Evolutionary conservation across 345 rosid genomes (phyloP).

Genomic region (Erucastrum elatum): DNA sequence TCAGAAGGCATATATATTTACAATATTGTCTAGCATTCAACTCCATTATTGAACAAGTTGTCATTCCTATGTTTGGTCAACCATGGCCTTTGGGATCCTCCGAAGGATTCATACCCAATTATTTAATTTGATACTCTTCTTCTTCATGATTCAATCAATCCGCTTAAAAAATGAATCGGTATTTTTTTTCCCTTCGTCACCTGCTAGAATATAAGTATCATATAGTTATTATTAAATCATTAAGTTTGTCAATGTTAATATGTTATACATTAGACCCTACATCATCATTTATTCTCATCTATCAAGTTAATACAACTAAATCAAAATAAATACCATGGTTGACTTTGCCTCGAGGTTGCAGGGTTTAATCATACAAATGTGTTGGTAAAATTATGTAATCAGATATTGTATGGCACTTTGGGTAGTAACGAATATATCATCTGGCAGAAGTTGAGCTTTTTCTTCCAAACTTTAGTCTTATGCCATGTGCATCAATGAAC

Average conservation of each 20-base stretch:
- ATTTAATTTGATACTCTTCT: constrained; percentile 30
- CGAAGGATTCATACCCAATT: constrained; percentile 34
- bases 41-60: constrained; percentile 38
- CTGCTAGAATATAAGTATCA: constrained; percentile 27
- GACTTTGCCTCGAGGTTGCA: no score
- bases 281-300: not conserved
- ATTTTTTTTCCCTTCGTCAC: constrained; percentile 5
- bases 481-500: no score
- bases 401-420: not conserved
- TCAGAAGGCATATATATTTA: not conserved
- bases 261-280: constrained; percentile 20
- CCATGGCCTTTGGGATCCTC: constrained; percentile 45
- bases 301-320: constrained; percentile 1
- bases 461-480: not conserved
- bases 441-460: not conserved
- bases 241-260: constrained; percentile 16
- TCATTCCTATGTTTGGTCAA: constrained; percentile 41
- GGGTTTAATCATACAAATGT: not conserved
- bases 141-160: constrained; percentile 34
- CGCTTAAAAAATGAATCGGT: not conserved
- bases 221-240: not conserved
- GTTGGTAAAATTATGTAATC: not conserved
- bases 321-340: not conserved
- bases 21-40: constrained; percentile 23
- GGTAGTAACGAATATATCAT: not conserved